A percentile compares a stretch with the other conserved stretches of the same genome.
phyloP scores from a whole-genome alignment of 2,329 filamentous ascomycete species.

The Nigrospora oryzae region DNA sequence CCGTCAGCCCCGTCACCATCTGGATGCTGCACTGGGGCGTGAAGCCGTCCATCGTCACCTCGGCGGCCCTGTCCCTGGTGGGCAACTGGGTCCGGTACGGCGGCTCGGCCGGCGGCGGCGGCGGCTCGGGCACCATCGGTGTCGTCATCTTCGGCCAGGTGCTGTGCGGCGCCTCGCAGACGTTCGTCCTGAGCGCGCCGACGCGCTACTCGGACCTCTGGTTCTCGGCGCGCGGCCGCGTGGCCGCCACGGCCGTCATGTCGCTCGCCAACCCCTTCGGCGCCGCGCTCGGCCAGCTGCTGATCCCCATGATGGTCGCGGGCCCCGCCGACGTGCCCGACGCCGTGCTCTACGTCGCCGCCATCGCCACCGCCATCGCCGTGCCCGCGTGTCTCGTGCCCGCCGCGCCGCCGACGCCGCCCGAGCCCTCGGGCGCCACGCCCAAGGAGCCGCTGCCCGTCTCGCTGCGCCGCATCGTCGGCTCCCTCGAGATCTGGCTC shows the following conservation, averaged over 20 bases:
- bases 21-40: slow-evolving; percentile 74
- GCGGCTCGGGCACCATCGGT: slow-evolving; percentile 63
- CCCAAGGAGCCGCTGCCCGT: slow-evolving; percentile 43
- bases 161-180: slow-evolving; percentile 79
- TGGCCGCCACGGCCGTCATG: slow-evolving; percentile 78
- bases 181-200: slow-evolving; percentile 83
- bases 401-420: slow-evolving; percentile 65
- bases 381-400: slow-evolving; percentile 80
- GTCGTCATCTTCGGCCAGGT: slow-evolving; percentile 88
- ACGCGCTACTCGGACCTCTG: slow-evolving; percentile 89
- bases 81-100: slow-evolving; percentile 92
- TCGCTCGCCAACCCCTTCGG: slow-evolving; percentile 86
- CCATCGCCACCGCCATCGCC: slow-evolving; percentile 39
- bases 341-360: slow-evolving; percentile 69
- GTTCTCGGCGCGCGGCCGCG: slow-evolving; percentile 79
- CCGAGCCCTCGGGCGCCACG: slow-evolving; percentile 56
- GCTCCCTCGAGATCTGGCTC: slow-evolving; percentile 68
- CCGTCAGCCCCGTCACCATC: slow-evolving; percentile 63
- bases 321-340: slow-evolving; percentile 58
- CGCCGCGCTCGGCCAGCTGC: slow-evolving; percentile 78
- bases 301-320: slow-evolving; percentile 70
- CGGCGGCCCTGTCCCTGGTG: slow-evolving; percentile 64
- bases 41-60: slow-evolving; percentile 64
- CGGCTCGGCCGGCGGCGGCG: slow-evolving; percentile 43
- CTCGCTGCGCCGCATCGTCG: slow-evolving; percentile 44